phyloP scores from a whole-genome alignment of 2,329 filamentous ascomycete species.

The Colletotrichum siamense region DNA sequence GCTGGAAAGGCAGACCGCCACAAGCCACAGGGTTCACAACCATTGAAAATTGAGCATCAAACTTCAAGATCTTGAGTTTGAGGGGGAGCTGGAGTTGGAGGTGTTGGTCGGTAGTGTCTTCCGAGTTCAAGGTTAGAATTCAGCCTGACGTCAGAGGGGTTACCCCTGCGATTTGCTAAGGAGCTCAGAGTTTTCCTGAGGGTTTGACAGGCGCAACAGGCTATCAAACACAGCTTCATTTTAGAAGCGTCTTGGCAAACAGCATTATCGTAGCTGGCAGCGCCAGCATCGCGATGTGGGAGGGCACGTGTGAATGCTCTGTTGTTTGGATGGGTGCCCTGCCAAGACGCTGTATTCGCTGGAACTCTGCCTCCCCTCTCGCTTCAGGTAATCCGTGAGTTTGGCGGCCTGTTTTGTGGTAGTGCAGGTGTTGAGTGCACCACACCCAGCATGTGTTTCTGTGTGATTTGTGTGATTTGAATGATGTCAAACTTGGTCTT shows the following conservation, averaged over 20 bases:
- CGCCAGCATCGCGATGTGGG: background rate
- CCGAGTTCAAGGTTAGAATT: background rate
- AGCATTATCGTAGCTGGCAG: background rate
- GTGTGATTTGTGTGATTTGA: constrained; percentile 8
- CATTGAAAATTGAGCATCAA: background rate
- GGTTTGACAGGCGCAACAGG: background rate
- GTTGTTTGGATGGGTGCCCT: background rate
- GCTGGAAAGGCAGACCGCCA: constrained; percentile 3
- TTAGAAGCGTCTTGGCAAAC: background rate
- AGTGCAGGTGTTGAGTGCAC: background rate
- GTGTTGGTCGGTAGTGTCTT: background rate
- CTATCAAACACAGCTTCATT: background rate
- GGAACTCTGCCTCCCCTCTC: background rate
- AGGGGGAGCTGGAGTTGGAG: background rate
- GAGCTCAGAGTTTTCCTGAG: background rate
- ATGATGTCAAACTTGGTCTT: constrained; percentile 14
- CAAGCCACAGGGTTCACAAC: background rate
- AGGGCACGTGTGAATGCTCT: background rate
- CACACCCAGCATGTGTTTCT: background rate
- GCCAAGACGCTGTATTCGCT: background rate
- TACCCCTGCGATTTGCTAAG: background rate
- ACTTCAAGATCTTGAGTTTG: background rate
- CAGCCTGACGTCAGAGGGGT: constrained; percentile 3
- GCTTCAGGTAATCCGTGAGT: background rate
- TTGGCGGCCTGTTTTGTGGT: background rate